Conservation (phyloP, 2,329 filamentous ascomycete species). For the Diaporthe citriasiana region DNA sequence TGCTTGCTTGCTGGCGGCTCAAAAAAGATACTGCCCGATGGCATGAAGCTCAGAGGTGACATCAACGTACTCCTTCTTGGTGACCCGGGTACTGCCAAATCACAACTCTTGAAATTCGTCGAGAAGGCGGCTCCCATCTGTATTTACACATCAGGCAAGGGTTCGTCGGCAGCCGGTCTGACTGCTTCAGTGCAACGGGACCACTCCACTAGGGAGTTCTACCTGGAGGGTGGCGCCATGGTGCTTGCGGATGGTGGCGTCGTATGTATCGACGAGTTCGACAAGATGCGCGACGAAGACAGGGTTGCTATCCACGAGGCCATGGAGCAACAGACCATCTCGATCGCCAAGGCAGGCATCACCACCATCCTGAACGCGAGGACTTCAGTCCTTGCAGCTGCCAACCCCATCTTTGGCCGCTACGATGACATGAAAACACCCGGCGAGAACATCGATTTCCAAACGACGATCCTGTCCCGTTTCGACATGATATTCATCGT, state of each 20-base stretch:
- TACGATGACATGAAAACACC: conserved; percentile 99
- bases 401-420: conserved; percentile 96
- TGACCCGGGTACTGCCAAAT: conserved; percentile 98
- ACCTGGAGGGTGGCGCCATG: conserved; percentile 98
- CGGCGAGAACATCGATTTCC: conserved; percentile 99
- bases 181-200: conserved; percentile 97
- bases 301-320: conserved; percentile 98
- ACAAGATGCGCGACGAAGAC: conserved; percentile 99
- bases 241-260: conserved; percentile 96
- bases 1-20: conserved; percentile 94
- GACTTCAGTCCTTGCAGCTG: conserved; percentile 94
- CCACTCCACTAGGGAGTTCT: conserved; percentile 92
- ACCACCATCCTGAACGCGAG: conserved; percentile 97
- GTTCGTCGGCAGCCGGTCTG: conserved; percentile 95
- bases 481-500: conserved; percentile 99
- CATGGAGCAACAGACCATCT: conserved; percentile 99
- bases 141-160: conserved; percentile 98
- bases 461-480: conserved; percentile 96
- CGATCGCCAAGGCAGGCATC: conserved; percentile 98
- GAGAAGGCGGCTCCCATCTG: conserved; percentile 96
- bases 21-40: conserved; percentile 97
- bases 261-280: conserved; percentile 98
- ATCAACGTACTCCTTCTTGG: conserved; percentile 97
- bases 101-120: conserved; percentile 96
- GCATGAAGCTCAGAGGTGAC: conserved; percentile 97